These are phyloP conservation scores for Ophiocytium majus DNA, from an alignment of 352 stramenopile species.

Conservation along the genomic window DNA sequence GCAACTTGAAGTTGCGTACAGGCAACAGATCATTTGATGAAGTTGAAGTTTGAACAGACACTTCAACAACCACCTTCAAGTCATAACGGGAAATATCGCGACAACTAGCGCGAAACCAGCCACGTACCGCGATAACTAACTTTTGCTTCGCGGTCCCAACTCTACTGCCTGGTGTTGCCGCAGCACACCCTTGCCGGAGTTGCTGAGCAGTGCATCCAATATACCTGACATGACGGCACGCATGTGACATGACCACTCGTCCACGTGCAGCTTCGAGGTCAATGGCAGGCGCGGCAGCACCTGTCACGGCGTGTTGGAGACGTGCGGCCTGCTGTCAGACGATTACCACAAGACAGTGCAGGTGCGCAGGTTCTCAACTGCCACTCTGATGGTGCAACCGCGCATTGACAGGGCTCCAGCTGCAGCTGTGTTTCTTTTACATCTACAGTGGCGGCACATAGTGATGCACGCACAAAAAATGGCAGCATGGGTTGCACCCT, in stretches of 20 bases:
- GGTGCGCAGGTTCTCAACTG: neutral
- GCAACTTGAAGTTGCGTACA: too few relatives aligned
- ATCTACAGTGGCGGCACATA: neutral
- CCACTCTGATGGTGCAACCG: neutral
- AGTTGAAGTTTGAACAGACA: too few relatives aligned
- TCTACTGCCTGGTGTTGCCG: too few relatives aligned
- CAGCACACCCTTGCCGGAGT: too few relatives aligned
- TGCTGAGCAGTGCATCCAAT: too few relatives aligned
- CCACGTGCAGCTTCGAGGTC: slow-evolving; percentile 37
- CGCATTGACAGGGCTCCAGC: neutral
- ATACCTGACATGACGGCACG: too few relatives aligned
- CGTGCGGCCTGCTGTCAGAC: slow-evolving; percentile 36
- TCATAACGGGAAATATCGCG: too few relatives aligned
- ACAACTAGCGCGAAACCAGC: too few relatives aligned
- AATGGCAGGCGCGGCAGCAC: slow-evolving; percentile 36
- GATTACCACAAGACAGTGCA: slow-evolving; percentile 38
- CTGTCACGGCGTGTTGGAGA: slow-evolving; percentile 41
- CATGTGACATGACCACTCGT: neutral
- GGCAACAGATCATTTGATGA: too few relatives aligned
- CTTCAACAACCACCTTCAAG: too few relatives aligned
- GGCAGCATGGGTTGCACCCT: neutral
- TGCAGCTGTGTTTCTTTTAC: neutral
- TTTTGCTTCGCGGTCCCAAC: too few relatives aligned
- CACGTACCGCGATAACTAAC: too few relatives aligned
- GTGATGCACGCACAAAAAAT: neutral